Evolutionary conservation across 139 green algal genomes (phyloP).

Genomic region (Limnomonas spitsbergensis): DNA sequence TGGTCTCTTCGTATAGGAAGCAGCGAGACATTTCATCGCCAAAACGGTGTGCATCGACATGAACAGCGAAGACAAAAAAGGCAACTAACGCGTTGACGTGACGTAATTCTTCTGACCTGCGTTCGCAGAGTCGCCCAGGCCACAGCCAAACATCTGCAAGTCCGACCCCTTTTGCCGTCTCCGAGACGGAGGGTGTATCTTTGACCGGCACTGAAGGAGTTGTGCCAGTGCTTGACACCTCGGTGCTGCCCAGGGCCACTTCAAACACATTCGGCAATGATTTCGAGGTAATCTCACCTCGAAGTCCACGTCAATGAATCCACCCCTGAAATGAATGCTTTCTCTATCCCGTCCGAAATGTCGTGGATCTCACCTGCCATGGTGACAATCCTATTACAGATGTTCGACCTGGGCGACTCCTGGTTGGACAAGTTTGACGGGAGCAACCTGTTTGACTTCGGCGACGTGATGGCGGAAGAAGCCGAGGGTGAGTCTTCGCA

Average conservation of each 20-base stretch:
- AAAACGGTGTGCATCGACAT: not conserved
- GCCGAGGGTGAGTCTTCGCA: not conserved
- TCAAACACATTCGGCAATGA: not conserved
- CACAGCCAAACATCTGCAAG: conserved; percentile 4
- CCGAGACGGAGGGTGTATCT: not conserved
- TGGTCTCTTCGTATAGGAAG: not conserved
- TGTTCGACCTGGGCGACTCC: not conserved
- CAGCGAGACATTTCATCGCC: not conserved
- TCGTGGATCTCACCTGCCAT: too few relatives aligned
- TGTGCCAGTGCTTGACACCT: not conserved
- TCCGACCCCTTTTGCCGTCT: not conserved
- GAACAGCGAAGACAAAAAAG: too few relatives aligned
- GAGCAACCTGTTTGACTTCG: not conserved
- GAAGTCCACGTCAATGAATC: not conserved
- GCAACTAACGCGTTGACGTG: too few relatives aligned
- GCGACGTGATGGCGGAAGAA: not conserved
- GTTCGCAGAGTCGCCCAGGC: not conserved
- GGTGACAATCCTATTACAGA: too few relatives aligned
- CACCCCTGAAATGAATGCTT: not conserved
- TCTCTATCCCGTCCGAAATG: not conserved
- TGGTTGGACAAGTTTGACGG: conserved; percentile 14
- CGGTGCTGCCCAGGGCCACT: not conserved
- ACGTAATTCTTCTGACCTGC: not conserved
- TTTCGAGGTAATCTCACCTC: conserved; percentile 3
- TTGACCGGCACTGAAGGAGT: conserved; percentile 5